Conservation (phyloP, 1,284 basidiomycete species). For the Ceratobasidium sp. region DNA sequence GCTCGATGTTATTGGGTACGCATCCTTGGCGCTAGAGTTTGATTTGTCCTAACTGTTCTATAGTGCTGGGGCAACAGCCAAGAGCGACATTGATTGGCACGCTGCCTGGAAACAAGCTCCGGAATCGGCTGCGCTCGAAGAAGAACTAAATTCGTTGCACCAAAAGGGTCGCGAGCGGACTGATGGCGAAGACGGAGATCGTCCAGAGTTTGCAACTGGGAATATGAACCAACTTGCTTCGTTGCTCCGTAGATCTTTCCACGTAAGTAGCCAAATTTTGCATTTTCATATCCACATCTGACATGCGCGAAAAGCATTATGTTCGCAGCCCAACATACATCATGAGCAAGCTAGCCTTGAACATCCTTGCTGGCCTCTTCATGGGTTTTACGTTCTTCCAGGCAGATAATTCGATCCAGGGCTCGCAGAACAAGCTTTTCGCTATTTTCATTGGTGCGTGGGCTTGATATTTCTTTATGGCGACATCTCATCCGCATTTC, state of each 20-base stretch:
- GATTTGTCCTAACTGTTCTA: slow-evolving; percentile 56
- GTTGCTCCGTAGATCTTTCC: slow-evolving; percentile 67
- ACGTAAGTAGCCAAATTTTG: slow-evolving; percentile 47
- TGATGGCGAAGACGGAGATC: slow-evolving; percentile 50
- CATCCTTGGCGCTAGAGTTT: not conserved
- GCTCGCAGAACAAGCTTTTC: slow-evolving; percentile 88
- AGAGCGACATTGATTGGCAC: slow-evolving; percentile 43
- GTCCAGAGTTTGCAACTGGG: slow-evolving; percentile 68
- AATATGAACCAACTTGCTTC: slow-evolving; percentile 66
- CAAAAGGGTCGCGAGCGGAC: not conserved
- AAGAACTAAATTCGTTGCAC: slow-evolving; percentile 34
- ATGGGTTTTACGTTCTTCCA: slow-evolving; percentile 81
- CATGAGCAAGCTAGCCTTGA: slow-evolving; percentile 73
- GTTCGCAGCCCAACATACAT: slow-evolving; percentile 81
- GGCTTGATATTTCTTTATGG: not conserved
- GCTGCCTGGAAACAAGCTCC: slow-evolving; percentile 35
- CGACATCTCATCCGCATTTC: slow-evolving; percentile 54
- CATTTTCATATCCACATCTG: not conserved
- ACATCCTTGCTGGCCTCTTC: slow-evolving; percentile 65
- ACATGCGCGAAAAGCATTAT: slow-evolving; percentile 56
- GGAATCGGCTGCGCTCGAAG: slow-evolving; percentile 41
- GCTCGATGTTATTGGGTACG: slow-evolving; percentile 55
- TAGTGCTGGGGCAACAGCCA: slow-evolving; percentile 42
- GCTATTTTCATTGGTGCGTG: slow-evolving; percentile 61
- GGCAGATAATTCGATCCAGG: slow-evolving; percentile 73